Percentiles rank a stretch among this genome's conserved stretches.
phyloP scores from a whole-genome alignment of 495 filamentous ascomycete species.

The Astrocystis sublimbata region DNA sequence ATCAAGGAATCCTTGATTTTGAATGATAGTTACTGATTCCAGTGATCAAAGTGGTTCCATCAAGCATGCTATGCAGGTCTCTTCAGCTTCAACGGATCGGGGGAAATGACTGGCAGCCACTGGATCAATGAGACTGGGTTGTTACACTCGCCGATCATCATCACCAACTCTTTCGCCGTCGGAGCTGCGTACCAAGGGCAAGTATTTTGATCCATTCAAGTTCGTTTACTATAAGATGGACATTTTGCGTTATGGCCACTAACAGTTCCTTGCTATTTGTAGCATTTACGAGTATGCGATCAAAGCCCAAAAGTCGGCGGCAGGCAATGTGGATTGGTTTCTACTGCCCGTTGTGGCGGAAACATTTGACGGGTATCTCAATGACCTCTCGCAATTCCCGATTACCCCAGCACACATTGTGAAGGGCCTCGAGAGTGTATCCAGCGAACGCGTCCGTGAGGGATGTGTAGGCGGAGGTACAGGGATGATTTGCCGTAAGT shows the following conservation, averaged over 20 bases:
- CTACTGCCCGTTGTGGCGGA: conserved; percentile 54
- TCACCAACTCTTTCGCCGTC: conserved; percentile 53
- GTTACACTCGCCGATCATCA: conserved; percentile 49
- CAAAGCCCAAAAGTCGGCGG: conserved; percentile 35
- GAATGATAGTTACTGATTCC: too few species aligned
- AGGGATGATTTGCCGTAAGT: conserved; percentile 49
- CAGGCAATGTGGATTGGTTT: conserved; percentile 46
- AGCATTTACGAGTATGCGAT: conserved; percentile 52
- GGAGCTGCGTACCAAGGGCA: conserved; percentile 49
- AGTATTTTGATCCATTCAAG: too few species aligned
- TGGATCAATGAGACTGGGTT: conserved; percentile 57
- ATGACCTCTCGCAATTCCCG: conserved; percentile 44
- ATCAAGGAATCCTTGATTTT: too few species aligned
- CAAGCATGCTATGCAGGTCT: conserved; percentile 51
- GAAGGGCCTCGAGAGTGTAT: conserved; percentile 44
- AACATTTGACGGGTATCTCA: conserved; percentile 54
- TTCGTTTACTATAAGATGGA: too few species aligned
- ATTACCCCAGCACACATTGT: conserved; percentile 46
- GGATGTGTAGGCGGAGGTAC: conserved; percentile 55
- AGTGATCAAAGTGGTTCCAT: conserved; percentile 52
- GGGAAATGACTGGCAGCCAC: conserved; percentile 54
- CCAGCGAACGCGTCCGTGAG: conserved; percentile 43
- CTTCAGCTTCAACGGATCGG: conserved; percentile 56
- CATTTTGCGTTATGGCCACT: too few species aligned
- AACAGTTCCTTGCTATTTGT: too few species aligned